Base-by-base conservation (phyloP, 2,329 filamentous ascomycete genomes). In the Penicillium hesseltinei region DNA sequence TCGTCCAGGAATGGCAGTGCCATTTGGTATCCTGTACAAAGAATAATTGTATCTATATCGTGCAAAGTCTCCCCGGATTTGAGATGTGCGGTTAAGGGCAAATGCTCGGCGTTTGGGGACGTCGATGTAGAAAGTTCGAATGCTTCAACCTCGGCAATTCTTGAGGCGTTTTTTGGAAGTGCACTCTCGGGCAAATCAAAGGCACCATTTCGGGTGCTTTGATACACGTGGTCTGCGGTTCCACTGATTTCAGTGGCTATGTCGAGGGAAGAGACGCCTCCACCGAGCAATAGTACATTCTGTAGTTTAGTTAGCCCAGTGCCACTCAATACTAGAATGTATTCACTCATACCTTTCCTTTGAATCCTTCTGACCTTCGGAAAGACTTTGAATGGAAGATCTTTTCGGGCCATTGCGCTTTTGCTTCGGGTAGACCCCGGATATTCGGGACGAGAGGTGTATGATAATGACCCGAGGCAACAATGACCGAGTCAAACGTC, bases 21-120 rank as follows among this genome's bases (percentile, higher is more conserved):
- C 15, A 85, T 84, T 64, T 88, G 82, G 65, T 91, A 91, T 0
- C 88, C 88, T 0, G 88, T 91, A 17, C 82, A 85, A 5, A 91
- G 67, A 21, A 91, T 78, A 0, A 91, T 78, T 17, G 77, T 74
- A 63, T 91, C 81, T 36, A 91, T 83, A 10, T 80, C 76, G 21
- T 75, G 75, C 0, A 91, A 65, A 1, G 72, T 73, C 0, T 73
- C 63, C 0, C 85, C 86, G 25, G 84, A 80, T 43, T 77, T 79
- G 1, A 90, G 72, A 0, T 78, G 74, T 1, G 86, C 72, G 0
- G 70, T 78, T 0, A 82, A 78, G 0, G 82, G 82, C 9, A 86
- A 79, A 0, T 77, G 65, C 0, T 73, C 69, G 1, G 65, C 57
- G 2, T 27, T 23, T 27, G 31, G 6, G 7, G 51, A 15, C 1